phyloP scores from a whole-genome alignment of 805 yeast species.

The Ogataea corticis region DNA sequence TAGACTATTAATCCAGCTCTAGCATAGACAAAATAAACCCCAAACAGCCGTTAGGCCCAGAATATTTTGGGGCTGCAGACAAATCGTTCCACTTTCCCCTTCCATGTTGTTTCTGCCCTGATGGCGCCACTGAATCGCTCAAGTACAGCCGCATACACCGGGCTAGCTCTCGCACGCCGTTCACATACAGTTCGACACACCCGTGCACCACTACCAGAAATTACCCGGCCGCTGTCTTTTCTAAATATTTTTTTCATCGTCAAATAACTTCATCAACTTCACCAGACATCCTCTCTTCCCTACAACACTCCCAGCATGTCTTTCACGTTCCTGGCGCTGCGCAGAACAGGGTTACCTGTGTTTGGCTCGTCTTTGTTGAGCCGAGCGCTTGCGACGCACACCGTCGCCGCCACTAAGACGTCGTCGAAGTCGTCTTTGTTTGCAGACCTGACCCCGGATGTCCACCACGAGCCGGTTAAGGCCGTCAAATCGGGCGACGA shows the following conservation, averaged over 20 bases:
- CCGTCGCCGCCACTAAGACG: slow-evolving; percentile 2
- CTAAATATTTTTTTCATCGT: neutral
- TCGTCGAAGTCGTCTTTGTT: slow-evolving; percentile 27
- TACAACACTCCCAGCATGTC: slow-evolving; percentile 1
- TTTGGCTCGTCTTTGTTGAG: neutral
- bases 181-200: too few relatives aligned
- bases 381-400: slow-evolving; percentile 6
- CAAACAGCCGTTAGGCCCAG: too few relatives aligned
- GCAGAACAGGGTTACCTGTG: slow-evolving; percentile 2
- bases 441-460: slow-evolving; percentile 27
- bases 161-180: too few relatives aligned
- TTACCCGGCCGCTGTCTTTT: neutral
- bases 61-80: too few relatives aligned
- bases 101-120: too few relatives aligned
- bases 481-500: slow-evolving; percentile 4
- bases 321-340: slow-evolving; percentile 5
- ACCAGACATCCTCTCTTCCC: neutral
- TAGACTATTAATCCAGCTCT: too few relatives aligned
- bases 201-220: too few relatives aligned
- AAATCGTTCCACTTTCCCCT: too few relatives aligned
- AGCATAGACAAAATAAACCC: too few relatives aligned
- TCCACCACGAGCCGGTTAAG: slow-evolving; percentile 7
- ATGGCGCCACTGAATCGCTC: too few relatives aligned
- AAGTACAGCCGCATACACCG: too few relatives aligned
- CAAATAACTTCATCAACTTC: neutral